phyloP scores from a whole-genome alignment of 768 basidiomycete genomes.

The Collybia nuda region DNA sequence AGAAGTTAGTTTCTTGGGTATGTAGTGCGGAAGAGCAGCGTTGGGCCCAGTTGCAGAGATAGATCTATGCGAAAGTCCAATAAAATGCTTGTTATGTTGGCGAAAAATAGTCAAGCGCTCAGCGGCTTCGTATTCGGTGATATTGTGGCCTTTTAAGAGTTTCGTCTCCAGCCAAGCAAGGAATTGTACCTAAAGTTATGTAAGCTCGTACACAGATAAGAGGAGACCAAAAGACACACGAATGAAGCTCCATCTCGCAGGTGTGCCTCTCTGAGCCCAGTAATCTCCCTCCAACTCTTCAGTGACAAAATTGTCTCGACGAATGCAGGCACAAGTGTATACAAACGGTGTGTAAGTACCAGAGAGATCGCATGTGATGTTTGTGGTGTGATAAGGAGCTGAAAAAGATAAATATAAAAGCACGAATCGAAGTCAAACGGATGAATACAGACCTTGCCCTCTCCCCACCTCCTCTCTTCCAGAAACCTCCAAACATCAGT shows the following conservation, averaged over 20 bases:
- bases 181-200: conserved; percentile 58
- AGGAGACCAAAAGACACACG: conserved; percentile 41
- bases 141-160: conserved; percentile 70
- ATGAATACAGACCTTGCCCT: conserved; percentile 57
- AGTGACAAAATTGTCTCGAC: conserved; percentile 80
- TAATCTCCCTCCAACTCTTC: conserved; percentile 87
- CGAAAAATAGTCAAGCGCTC: conserved; percentile 80
- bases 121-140: conserved; percentile 92
- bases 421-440: conserved; percentile 1
- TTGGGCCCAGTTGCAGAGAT: conserved; percentile 91
- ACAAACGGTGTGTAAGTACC: conserved; percentile 81
- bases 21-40: conserved; percentile 93
- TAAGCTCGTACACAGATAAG: conserved; percentile 7
- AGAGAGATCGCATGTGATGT: conserved; percentile 83
- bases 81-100: conserved; percentile 67
- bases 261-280: conserved; percentile 83
- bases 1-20: conserved; percentile 69
- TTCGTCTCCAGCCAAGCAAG: conserved; percentile 90
- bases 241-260: conserved; percentile 87
- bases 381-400: conserved; percentile 70
- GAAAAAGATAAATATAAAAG: conserved; percentile 2
- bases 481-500: conserved; percentile 80
- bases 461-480: conserved; percentile 71
- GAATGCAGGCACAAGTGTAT: conserved; percentile 67
- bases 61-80: conserved; percentile 88